Evolutionary conservation across 805 yeast genomes (phyloP), one percentile per base, ranked within the genome.

Genomic region (Nakazawaea ernobii): DNA sequence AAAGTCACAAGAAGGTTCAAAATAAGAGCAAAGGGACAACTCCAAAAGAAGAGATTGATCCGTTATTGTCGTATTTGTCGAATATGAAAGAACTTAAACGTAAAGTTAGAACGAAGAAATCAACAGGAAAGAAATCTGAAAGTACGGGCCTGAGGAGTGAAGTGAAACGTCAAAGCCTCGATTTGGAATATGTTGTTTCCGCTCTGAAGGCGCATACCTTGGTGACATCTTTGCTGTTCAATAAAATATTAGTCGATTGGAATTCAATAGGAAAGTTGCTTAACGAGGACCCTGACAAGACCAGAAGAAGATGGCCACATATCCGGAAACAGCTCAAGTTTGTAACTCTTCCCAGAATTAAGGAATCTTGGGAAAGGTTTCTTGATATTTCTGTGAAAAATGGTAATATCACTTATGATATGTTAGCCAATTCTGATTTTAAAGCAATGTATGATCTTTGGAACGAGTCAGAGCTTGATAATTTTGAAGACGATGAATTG

Each of bases 141-240:
- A 8, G 11, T 9, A 6, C 27, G 13, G 27, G n/a, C 4, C 35
- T 50, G 10, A 60, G 57, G 45, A 26, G 42, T 11, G 43, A 42
- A n/a, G n/a, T 30, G n/a, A 17, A 13, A 6, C 36, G 35, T 13
- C 24, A 36, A 6, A 10, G 10, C 15, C 42, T 32, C 13, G 35
- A 46, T 27, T 36, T 35, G 7, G 42, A 62, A 71, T 49, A 70
- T 68, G 70, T 77, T 1, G 75, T 81, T 20, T 66, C 71, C 2
- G 66, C 89, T 35, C 77, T 80, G 53, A 73, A 87, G 51, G 74
- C 83, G 2, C 84, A 84, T 11, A 79, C 85, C 10, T 82, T 87
- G 15, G 76, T 84, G 4, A 81, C 83, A 52, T 75, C 90, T 13
- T 72, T 85, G 35, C 70, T 62, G 9, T 59, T 60, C 14, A 71